Evolutionary conservation across 2,329 filamentous ascomycete genomes (phyloP), one percentile per base, ranked within the genome.

Genomic region (Fusarium redolens): DNA sequence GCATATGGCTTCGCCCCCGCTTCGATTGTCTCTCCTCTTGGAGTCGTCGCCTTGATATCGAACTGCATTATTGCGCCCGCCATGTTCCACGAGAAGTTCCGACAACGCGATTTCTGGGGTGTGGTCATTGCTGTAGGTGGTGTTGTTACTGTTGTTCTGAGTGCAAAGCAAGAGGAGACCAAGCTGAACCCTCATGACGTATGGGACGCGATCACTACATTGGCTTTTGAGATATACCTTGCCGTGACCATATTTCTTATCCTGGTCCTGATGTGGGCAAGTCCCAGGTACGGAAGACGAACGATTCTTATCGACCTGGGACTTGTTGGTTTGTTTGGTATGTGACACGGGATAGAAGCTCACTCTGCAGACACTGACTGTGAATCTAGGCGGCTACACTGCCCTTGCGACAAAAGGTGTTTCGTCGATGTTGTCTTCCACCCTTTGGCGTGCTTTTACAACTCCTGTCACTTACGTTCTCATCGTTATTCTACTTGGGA

Each of bases 1-100:
- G 96, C 96, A 1, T 99, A 99, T 79, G 96, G 96, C 30, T 99
- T 99, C 81, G 96, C 96, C 35, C 96, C 96, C 7, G 96, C 96
- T 12, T 98, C 96, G 18, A 98, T 99, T 77, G 96, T 99, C 45
- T 98, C 95, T 38, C 96, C 96, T 0, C 86, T 99, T 10, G 96
- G 96, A 14, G 96, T 99, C n/a, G 96, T 99, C 17, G 96, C 96
- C 4, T 86, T 99, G 70, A 92, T 99, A 50, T 97, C 95, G 48
- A 99, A 99, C 83, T 99, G 96, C 82, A 90, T 99, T 68, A 97
- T 99, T 79, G 96, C 96, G 5, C 96, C 96, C 1, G 91, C 96
- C 70, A 91, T 99, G 86, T 92, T 99, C 74, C 95, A 97, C 79
- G 96, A 99, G 83, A 88, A 87, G 56, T 98, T 99, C 78, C 92